Base-by-base conservation (phyloP, 192 early-diverging fungal genomes). In the Entrophospora sp. region DNA sequence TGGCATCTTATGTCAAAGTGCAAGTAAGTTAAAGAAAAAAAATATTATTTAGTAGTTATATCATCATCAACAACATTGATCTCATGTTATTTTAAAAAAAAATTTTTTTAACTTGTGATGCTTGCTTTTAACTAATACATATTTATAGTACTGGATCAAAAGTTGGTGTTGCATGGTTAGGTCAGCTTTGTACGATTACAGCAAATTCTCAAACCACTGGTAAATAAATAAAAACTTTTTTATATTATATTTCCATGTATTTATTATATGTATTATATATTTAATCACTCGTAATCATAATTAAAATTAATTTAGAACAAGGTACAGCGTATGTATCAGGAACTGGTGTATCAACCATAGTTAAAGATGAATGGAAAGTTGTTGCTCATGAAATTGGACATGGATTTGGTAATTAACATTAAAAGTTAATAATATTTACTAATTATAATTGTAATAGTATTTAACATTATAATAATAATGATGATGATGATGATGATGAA, bases 381-480 rank as follows among this genome's bases (percentile, higher is more conserved):
- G 86, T 94, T 9, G 94, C 94, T 28, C 95, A 97, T 68, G 95
- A 95, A 73, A 84, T 95, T 69, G 92, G 93, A 25, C 92, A 95
- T 69, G 84, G 83, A 44, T 89, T 89, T 74, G 73, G 62, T 69
- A 69, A 63, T n/a, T n/a, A 2, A 46, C 14, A 2, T 6, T 6
- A 55, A n/a, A n/a, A n/a, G n/a, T n/a, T n/a, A n/a, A n/a, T n/a
- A n/a, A n/a, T n/a, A n/a, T n/a, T n/a, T n/a, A 61, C 30, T 45
- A 14, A 6, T 31, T 61, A 48, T n/a, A n/a, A n/a, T n/a, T n/a
- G n/a, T n/a, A n/a, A n/a, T n/a, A n/a, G n/a, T n/a, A 14, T 40
- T 66, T 58, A 16, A 63, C 18, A 32, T 25, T 2, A 28, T 56
- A 5, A 44, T 52, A 75, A 38, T 22, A 57, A 44, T 57, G 9